phyloP scores from a whole-genome alignment of 306 rosid genomes.

The Malus fusca region DNA sequence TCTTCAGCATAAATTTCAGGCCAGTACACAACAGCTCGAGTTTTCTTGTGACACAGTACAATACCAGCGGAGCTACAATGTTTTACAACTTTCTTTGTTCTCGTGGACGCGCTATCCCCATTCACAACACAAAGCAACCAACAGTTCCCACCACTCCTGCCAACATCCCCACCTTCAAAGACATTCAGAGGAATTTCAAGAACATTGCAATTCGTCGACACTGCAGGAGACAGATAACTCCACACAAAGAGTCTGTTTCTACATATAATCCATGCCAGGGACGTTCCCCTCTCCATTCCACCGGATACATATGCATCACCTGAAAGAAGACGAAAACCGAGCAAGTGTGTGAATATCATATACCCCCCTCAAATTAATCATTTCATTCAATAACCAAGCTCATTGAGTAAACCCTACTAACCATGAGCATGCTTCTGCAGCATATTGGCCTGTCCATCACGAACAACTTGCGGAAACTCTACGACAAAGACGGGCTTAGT shows the following conservation, averaged over 20 bases:
- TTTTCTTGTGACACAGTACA: constrained; percentile 50
- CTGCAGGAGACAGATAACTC: constrained; percentile 63
- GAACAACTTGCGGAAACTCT: constrained; percentile 74
- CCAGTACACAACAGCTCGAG: constrained; percentile 73
- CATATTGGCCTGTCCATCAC: constrained; percentile 56
- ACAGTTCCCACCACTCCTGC: constrained; percentile 29
- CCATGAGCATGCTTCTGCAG: constrained; percentile 53
- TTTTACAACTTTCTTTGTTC: constrained; percentile 37
- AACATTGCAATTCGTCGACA: constrained; percentile 50
- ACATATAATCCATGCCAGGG: constrained; percentile 78
- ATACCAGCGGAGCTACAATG: constrained; percentile 51
- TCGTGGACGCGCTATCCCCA: constrained; percentile 39
- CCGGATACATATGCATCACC: constrained; percentile 52
- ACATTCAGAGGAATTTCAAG: constrained; percentile 55
- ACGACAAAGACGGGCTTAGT: constrained; percentile 77
- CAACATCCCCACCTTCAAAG: constrained; percentile 29
- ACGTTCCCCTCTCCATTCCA: constrained; percentile 70
- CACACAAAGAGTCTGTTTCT: constrained; percentile 65
- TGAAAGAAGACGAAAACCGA: constrained; percentile 22
- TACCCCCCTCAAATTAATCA: not conserved
- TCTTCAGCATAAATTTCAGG: constrained; percentile 55
- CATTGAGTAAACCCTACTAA: constrained; percentile 19
- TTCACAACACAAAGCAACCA: constrained; percentile 75
- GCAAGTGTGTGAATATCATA: not conserved
- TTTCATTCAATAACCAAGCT: not conserved